Percentiles rank a stretch among this genome's conserved stretches.
Evolutionary conservation across 1,284 basidiomycete genomes (phyloP).

Genomic region (Schizophyllum amplum): DNA sequence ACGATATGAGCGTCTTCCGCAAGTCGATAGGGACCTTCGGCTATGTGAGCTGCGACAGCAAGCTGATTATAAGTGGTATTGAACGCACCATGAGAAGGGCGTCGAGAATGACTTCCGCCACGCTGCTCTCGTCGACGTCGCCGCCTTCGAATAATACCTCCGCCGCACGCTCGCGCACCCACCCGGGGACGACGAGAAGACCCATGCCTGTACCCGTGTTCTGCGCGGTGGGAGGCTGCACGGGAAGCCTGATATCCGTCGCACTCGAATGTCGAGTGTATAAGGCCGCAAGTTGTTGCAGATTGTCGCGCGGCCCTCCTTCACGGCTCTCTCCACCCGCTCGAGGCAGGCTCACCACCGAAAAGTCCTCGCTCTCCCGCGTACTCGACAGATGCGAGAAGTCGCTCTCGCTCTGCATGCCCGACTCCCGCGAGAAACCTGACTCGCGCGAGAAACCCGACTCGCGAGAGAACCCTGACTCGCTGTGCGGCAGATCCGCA

Average conservation of each 20-base stretch:
- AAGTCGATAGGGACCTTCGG: constrained; percentile 82
- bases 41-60: background rate
- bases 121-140: constrained; percentile 77
- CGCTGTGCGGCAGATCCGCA: constrained; percentile 41
- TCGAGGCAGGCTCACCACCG: constrained; percentile 21
- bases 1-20: constrained; percentile 70
- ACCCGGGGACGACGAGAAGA: constrained; percentile 83
- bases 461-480: constrained; percentile 7
- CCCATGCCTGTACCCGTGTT: constrained; percentile 67
- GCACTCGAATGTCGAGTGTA: constrained; percentile 70
- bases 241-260: constrained; percentile 58
- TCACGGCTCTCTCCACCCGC: background rate
- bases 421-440: background rate
- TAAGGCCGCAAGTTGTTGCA: constrained; percentile 58
- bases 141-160: constrained; percentile 88
- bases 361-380: constrained; percentile 36
- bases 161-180: constrained; percentile 86
- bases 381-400: constrained; percentile 46
- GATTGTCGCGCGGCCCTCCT: constrained; percentile 21
- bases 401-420: constrained; percentile 39
- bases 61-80: background rate
- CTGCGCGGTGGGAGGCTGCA: constrained; percentile 55
- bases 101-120: constrained; percentile 76
- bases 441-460: constrained; percentile 7
- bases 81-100: constrained; percentile 62